Conservation (phyloP, 2,329 filamentous ascomycete genomes). For the Phialophora tarda region DNA sequence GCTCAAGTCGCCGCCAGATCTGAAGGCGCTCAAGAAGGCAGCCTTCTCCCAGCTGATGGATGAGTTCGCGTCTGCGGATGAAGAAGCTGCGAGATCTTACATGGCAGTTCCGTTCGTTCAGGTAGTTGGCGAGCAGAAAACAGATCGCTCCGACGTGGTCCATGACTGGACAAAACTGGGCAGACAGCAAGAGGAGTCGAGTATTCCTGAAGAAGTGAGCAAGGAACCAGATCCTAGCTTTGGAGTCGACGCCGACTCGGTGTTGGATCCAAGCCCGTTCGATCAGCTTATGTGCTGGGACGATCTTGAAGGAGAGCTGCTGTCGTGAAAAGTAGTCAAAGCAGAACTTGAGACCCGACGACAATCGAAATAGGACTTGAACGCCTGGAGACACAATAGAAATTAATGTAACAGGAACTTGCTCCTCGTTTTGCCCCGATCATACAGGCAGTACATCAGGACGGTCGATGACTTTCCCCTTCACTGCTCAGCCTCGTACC, state of each 20-base stretch:
- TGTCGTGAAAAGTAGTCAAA: background rate
- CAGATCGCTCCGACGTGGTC: background rate
- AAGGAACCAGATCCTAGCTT: background rate
- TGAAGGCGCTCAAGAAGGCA: slow-evolving; percentile 1
- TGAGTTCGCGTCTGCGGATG: background rate
- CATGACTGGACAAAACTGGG: background rate
- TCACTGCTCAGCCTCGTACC: background rate
- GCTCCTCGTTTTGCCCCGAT: background rate
- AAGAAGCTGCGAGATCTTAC: background rate
- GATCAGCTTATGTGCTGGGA: slow-evolving; percentile 21
- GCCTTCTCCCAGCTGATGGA: slow-evolving; percentile 7
- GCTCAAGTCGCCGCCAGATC: slow-evolving; percentile 19
- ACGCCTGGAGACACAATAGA: background rate
- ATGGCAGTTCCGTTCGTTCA: slow-evolving; percentile 16
- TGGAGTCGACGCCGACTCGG: background rate
- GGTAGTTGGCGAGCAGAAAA: slow-evolving; percentile 20
- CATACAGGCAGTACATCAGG: background rate
- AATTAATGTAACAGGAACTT: background rate
- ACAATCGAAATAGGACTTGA: background rate
- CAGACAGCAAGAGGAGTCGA: background rate
- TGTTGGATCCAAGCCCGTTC: slow-evolving; percentile 6
- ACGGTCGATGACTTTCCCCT: background rate
- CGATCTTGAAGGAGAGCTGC: slow-evolving; percentile 5
- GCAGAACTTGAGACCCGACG: background rate
- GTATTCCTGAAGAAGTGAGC: background rate